Evolutionary conservation across 257 asterid genomes (phyloP).

Genomic region (Fraxinus excelsior): DNA sequence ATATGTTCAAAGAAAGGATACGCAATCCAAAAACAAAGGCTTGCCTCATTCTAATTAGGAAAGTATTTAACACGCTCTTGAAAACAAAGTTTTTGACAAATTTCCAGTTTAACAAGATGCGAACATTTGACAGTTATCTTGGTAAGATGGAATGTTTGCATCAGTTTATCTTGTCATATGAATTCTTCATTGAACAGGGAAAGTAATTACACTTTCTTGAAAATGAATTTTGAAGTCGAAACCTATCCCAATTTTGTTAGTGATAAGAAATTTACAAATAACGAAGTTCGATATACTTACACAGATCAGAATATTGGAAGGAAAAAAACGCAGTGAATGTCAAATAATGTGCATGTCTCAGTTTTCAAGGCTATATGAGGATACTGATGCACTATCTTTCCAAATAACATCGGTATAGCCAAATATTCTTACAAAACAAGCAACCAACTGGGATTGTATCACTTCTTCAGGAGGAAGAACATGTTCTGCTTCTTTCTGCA

Average conservation of each 20-base stretch:
- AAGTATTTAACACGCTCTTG: too few relatives aligned
- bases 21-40: too few relatives aligned
- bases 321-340: too few relatives aligned
- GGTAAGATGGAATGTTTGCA: neutral
- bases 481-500: constrained; percentile 51
- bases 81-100: too few relatives aligned
- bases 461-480: constrained; percentile 64
- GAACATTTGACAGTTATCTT: too few relatives aligned
- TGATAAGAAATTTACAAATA: neutral
- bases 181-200: neutral
- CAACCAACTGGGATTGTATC: constrained; percentile 48
- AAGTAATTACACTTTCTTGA: neutral
- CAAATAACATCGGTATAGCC: constrained; percentile 44
- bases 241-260: too few relatives aligned
- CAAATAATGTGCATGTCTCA: neutral
- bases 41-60: too few relatives aligned
- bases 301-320: too few relatives aligned
- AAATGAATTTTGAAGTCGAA: neutral
- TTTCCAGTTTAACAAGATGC: too few relatives aligned
- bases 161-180: neutral
- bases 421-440: constrained; percentile 54
- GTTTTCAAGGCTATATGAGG: neutral
- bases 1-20: too few relatives aligned
- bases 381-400: constrained; percentile 29
- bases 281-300: too few relatives aligned